Evolutionary conservation across 192 early-diverging fungal species (phyloP).

Genomic region (Haplosporangium gracile): DNA sequence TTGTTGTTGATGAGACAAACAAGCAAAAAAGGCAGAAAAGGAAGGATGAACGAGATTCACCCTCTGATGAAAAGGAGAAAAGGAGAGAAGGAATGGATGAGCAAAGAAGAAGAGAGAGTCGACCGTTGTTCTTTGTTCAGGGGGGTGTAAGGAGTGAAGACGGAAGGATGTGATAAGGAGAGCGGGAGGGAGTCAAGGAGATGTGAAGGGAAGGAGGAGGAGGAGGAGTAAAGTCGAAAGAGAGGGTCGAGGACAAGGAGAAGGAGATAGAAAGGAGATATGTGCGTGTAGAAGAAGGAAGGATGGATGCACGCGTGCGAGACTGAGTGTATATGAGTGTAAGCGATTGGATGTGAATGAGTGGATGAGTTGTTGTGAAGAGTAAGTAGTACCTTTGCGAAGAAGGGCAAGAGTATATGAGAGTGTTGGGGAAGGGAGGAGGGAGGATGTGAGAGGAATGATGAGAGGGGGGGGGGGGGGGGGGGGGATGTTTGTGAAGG

Average conservation of each 20-base stretch:
- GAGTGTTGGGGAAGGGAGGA: not conserved
- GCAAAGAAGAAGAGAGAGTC: not conserved
- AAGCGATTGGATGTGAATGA: not conserved
- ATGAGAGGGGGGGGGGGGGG: constrained; percentile 1
- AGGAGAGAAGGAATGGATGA: not conserved
- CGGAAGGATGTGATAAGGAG: not conserved
- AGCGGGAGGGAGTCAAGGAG: not conserved
- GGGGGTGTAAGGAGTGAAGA: not conserved
- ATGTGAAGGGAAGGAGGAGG: not conserved
- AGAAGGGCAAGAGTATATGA: too few relatives aligned
- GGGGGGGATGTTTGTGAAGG: not conserved
- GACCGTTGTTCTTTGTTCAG: not conserved
- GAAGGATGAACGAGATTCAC: constrained; percentile 1
- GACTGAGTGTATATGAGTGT: not conserved
- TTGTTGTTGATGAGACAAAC: not conserved
- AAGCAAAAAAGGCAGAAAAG: not conserved
- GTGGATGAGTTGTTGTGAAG: not conserved
- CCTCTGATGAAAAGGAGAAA: not conserved
- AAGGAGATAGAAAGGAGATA: not conserved
- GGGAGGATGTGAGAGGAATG: not conserved
- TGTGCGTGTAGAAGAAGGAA: not conserved
- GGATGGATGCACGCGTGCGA: not conserved
- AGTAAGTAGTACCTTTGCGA: not conserved
- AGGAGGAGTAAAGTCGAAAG: not conserved
- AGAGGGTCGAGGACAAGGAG: not conserved